phyloP scores from a whole-genome alignment of 208 protist species.

The Endotrypanum monterogeii region DNA sequence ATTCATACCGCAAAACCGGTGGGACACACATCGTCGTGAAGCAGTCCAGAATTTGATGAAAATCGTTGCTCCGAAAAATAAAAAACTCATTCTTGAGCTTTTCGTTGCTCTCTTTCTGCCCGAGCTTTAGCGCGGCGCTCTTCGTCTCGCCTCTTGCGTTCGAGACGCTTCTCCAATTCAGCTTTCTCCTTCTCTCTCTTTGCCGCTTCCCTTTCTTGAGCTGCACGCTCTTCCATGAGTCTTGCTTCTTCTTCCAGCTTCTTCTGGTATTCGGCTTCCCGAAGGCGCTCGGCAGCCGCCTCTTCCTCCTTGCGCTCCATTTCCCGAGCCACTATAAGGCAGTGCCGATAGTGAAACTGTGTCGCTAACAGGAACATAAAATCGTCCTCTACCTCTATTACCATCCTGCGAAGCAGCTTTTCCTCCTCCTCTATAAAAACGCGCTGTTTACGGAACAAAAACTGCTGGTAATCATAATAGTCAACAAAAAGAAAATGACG shows the following conservation, averaged over 20 bases:
- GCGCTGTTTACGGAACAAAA: slow-evolving; percentile 42
- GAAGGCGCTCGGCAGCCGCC: neutral
- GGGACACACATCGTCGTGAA: neutral
- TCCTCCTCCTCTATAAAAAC: slow-evolving; percentile 41
- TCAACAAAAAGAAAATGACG: slow-evolving; percentile 64
- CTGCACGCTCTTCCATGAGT: slow-evolving; percentile 27
- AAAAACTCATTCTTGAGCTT: slow-evolving; percentile 13
- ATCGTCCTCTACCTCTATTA: slow-evolving; percentile 28
- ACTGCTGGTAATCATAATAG: slow-evolving; percentile 63
- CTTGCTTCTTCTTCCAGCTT: slow-evolving; percentile 37
- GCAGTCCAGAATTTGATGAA: no score
- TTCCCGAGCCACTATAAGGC: slow-evolving; percentile 6
- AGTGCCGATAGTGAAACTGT: slow-evolving; percentile 15
- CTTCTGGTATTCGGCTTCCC: slow-evolving; percentile 34
- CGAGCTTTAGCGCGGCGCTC: slow-evolving; percentile 35
- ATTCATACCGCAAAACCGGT: neutral
- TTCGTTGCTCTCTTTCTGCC: slow-evolving; percentile 30
- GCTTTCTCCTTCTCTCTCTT: slow-evolving; percentile 38
- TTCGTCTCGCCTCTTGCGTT: slow-evolving; percentile 66
- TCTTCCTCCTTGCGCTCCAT: slow-evolving; percentile 11
- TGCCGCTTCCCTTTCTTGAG: slow-evolving; percentile 29
- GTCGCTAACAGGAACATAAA: slow-evolving; percentile 19
- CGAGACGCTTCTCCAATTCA: slow-evolving; percentile 57
- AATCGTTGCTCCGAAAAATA: neutral
- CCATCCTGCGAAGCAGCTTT: slow-evolving; percentile 35